Evolutionary conservation across 2,329 filamentous ascomycete species (phyloP).

Genomic region (Ascochyta lentis): DNA sequence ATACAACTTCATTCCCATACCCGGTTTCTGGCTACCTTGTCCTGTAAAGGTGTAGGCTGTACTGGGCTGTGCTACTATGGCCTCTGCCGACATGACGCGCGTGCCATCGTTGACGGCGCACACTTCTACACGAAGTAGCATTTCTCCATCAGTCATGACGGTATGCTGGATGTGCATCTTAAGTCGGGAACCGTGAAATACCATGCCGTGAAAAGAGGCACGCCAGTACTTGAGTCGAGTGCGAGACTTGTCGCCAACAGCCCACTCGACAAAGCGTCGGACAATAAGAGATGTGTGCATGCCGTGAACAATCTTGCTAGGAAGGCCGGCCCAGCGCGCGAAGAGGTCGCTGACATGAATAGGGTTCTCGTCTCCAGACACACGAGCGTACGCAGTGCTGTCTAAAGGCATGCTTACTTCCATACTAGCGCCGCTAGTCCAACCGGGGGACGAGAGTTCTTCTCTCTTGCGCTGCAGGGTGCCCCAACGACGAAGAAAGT

Average conservation of each 20-base stretch:
- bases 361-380: conserved; percentile 52
- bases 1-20: conserved; percentile 56
- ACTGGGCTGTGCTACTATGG: conserved; percentile 37
- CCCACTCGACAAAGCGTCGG: conserved; percentile 34
- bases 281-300: conserved; percentile 49
- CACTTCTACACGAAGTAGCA: conserved; percentile 20
- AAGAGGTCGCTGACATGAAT: conserved; percentile 51
- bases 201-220: conserved; percentile 47
- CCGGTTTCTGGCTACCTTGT: conserved; percentile 49
- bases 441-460: background rate
- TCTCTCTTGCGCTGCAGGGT: background rate
- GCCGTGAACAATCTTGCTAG: conserved; percentile 52
- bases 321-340: conserved; percentile 45
- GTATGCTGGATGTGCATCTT: conserved; percentile 41
- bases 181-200: conserved; percentile 44
- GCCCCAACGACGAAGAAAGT: background rate
- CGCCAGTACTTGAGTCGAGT: conserved; percentile 33
- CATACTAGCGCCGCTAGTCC: background rate
- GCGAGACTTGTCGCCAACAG: conserved; percentile 22
- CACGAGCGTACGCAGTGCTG: conserved; percentile 34
- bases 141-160: conserved; percentile 43
- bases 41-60: conserved; percentile 53
- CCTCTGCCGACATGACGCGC: conserved; percentile 41
- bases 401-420: background rate
- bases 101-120: conserved; percentile 40